phyloP scores from a whole-genome alignment of 2,329 filamentous ascomycete genomes.

The Camptophora hylomeconis region DNA sequence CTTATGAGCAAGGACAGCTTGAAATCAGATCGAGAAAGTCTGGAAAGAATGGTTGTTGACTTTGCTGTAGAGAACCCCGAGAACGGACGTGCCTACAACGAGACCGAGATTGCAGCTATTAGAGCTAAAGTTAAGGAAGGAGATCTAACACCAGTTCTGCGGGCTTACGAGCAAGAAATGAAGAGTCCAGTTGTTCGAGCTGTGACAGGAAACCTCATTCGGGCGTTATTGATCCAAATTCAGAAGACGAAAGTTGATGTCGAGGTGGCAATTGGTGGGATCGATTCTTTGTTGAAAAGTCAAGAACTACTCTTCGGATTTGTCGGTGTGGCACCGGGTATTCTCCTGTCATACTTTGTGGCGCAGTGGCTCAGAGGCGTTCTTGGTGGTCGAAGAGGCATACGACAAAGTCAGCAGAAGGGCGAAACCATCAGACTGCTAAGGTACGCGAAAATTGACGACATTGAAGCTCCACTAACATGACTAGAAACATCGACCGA shows the following conservation, averaged over 20 bases:
- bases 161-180: slow-evolving; percentile 82
- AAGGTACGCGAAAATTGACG: slow-evolving; percentile 32
- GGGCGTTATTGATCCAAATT: slow-evolving; percentile 85
- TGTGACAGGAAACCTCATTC: slow-evolving; percentile 71
- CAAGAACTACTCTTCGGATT: slow-evolving; percentile 96
- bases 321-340: slow-evolving; percentile 79
- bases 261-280: slow-evolving; percentile 89
- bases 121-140: slow-evolving; percentile 73
- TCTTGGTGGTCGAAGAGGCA: slow-evolving; percentile 58
- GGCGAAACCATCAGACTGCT: slow-evolving; percentile 64
- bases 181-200: slow-evolving; percentile 70
- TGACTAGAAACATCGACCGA: slow-evolving; percentile 62
- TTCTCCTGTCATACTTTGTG: slow-evolving; percentile 70
- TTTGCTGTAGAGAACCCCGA: slow-evolving; percentile 74
- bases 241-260: slow-evolving; percentile 99
- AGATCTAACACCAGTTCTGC: slow-evolving; percentile 81
- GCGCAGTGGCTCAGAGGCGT: slow-evolving; percentile 57
- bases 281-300: slow-evolving; percentile 85
- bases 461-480: slow-evolving; percentile 2
- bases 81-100: slow-evolving; percentile 42
- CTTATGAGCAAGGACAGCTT: slow-evolving; percentile 92
- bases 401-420: slow-evolving; percentile 50
- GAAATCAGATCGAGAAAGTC: slow-evolving; percentile 74
- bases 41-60: slow-evolving; percentile 96
- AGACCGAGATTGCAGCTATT: slow-evolving; percentile 60